These are phyloP conservation scores for Glycine tomentella DNA, from an alignment of 306 rosid genomes.

Conservation along the genomic window DNA sequence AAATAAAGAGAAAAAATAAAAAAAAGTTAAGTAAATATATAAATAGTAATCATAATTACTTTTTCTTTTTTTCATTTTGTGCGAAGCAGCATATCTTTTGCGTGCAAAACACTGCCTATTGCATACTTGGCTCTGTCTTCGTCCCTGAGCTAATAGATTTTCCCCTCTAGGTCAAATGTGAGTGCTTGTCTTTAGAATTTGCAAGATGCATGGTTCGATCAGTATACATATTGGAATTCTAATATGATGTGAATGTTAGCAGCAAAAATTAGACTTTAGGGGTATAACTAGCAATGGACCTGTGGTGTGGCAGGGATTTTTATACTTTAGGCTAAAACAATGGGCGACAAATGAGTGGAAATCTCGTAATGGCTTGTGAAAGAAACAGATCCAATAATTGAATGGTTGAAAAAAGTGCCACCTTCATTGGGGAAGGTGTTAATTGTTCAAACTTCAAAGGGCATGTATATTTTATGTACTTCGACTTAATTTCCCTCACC, in stretches of 20 bases:
- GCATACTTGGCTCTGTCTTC: not conserved
- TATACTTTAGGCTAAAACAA: slow-evolving; percentile 31
- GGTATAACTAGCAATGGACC: not conserved
- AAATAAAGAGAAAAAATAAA: too few relatives aligned
- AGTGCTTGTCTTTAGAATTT: too few relatives aligned
- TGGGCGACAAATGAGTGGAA: slow-evolving; percentile 45
- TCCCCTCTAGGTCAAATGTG: too few relatives aligned
- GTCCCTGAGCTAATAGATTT: not conserved
- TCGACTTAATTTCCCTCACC: too few relatives aligned
- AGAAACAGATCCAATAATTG: slow-evolving; percentile 41
- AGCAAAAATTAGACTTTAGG: too few relatives aligned
- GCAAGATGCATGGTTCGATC: too few relatives aligned
- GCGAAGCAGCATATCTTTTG: not conserved
- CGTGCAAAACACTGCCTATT: not conserved
- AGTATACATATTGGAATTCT: too few relatives aligned
- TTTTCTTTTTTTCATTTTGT: too few relatives aligned
- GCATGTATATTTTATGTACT: not conserved
- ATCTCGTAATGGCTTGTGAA: slow-evolving; percentile 25
- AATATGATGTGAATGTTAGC: too few relatives aligned
- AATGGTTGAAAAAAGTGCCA: slow-evolving; percentile 27
- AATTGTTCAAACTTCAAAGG: not conserved
- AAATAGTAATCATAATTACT: too few relatives aligned
- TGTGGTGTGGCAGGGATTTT: not conserved
- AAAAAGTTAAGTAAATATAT: too few relatives aligned
- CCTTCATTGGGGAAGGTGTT: not conserved